A percentile compares a stretch with the other conserved stretches of the same genome.
phyloP scores from a whole-genome alignment of 768 basidiomycete genomes.

The Rossbeevera mucosa region DNA sequence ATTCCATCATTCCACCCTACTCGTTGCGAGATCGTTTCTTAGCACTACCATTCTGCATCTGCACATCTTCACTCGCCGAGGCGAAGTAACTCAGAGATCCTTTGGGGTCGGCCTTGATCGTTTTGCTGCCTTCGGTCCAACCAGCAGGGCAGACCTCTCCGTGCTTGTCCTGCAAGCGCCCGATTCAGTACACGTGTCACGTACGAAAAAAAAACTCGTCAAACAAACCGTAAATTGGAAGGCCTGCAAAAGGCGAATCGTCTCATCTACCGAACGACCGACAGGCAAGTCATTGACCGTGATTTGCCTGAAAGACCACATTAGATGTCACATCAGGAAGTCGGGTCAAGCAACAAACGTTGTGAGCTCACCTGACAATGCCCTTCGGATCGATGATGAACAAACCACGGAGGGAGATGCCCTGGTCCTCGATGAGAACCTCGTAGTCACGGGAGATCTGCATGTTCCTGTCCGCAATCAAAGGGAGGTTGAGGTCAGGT shows the following conservation, averaged over 20 bases:
- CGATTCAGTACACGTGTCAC: background rate
- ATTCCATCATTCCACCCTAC: constrained; percentile 20
- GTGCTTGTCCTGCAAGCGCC: constrained; percentile 54
- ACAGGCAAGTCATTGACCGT: constrained; percentile 92
- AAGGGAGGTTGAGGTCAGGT: constrained; percentile 78
- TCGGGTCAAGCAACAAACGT: background rate
- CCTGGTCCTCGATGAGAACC: constrained; percentile 83
- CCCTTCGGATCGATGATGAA: constrained; percentile 89
- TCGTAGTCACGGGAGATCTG: constrained; percentile 80
- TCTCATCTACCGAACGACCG: constrained; percentile 94
- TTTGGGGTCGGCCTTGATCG: constrained; percentile 77
- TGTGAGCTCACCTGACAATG: constrained; percentile 48
- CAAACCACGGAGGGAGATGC: constrained; percentile 81
- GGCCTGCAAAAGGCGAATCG: constrained; percentile 83
- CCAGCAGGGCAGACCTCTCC: constrained; percentile 93
- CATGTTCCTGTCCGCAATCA: constrained; percentile 79
- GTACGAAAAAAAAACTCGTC: background rate
- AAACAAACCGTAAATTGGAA: constrained; percentile 80
- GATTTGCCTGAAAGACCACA: constrained; percentile 52
- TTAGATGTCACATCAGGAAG: background rate
- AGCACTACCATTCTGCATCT: constrained; percentile 37
- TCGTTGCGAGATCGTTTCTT: constrained; percentile 60
- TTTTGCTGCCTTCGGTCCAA: constrained; percentile 78
- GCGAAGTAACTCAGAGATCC: constrained; percentile 73
- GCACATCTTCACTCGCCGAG: constrained; percentile 22